These are phyloP conservation scores for Leucocoprinus birnbaumii DNA, from an alignment of 768 basidiomycete species.

Conservation along the genomic window DNA sequence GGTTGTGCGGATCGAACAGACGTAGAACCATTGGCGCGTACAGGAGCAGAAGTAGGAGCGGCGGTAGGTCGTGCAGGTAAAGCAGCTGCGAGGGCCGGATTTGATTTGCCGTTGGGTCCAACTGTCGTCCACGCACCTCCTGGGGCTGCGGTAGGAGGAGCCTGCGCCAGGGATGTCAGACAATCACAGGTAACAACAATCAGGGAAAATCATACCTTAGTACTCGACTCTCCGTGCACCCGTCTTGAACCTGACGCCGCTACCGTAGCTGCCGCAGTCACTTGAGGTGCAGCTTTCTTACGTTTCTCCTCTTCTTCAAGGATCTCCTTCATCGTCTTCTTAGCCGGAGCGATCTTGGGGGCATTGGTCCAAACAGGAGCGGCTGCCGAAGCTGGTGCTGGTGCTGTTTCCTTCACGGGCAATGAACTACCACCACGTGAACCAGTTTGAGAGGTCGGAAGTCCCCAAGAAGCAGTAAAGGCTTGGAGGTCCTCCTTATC, in stretches of 20 bases:
- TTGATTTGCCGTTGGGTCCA: constrained; percentile 69
- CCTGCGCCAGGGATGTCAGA: not conserved
- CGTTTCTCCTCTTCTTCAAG: constrained; percentile 94
- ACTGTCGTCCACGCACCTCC: constrained; percentile 84
- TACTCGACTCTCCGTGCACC: constrained; percentile 76
- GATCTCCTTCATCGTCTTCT: constrained; percentile 98
- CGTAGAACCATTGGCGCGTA: constrained; percentile 39
- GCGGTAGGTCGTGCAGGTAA: constrained; percentile 14
- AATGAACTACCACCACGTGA: constrained; percentile 33
- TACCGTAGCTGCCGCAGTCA: constrained; percentile 51
- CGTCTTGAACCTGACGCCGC: constrained; percentile 58
- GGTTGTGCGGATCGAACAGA: constrained; percentile 32
- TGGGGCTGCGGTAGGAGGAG: constrained; percentile 22
- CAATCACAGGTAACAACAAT: not conserved
- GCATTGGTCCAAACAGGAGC: constrained; percentile 73
- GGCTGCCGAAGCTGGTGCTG: constrained; percentile 23
- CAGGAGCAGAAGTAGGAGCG: constrained; percentile 16
- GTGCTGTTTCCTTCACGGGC: constrained; percentile 40
- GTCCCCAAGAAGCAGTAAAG: constrained; percentile 79
- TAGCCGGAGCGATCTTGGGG: constrained; percentile 49
- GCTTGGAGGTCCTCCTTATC: constrained; percentile 57
- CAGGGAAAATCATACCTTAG: constrained; percentile 47
- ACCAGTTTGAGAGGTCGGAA: constrained; percentile 81
- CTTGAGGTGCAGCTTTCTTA: constrained; percentile 64
- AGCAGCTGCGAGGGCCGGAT: constrained; percentile 32